A percentile compares a stretch with the other conserved stretches of the same genome.
Evolutionary conservation across 345 rosid genomes (phyloP).

Genomic region (Melaleuca quinquenervia): DNA sequence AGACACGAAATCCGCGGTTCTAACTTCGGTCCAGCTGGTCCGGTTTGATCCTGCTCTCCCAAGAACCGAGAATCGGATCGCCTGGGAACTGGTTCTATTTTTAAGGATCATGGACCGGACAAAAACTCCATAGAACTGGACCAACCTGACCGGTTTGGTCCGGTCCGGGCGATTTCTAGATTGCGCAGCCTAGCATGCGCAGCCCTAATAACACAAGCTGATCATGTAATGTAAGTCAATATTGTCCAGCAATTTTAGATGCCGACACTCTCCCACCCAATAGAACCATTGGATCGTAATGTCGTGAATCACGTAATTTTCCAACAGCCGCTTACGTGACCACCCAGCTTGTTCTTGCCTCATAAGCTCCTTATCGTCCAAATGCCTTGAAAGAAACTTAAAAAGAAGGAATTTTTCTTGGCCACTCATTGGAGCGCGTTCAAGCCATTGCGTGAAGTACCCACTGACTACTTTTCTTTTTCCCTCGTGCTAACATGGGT

Average conservation of each 20-base stretch:
- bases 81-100: no score
- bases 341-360: background rate
- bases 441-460: background rate
- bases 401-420: background rate
- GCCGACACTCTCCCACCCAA: background rate
- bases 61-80: no score
- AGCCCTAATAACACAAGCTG: no score
- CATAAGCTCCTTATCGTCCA: background rate
- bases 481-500: background rate
- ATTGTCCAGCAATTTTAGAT: no score
- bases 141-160: no score
- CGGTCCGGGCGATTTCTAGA: no score
- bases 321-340: background rate
- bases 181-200: no score
- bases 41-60: no score
- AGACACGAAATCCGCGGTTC: no score
- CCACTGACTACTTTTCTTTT: background rate
- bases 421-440: background rate
- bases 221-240: background rate
- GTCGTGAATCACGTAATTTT: background rate
- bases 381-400: background rate
- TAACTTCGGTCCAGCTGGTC: no score
- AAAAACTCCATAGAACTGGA: no score
- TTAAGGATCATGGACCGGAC: no score
- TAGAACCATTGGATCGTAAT: background rate